These are phyloP conservation scores for Pseudogymnoascus sp. DNA, from an alignment of 2,329 filamentous ascomycete genomes.

Conservation along the genomic window DNA sequence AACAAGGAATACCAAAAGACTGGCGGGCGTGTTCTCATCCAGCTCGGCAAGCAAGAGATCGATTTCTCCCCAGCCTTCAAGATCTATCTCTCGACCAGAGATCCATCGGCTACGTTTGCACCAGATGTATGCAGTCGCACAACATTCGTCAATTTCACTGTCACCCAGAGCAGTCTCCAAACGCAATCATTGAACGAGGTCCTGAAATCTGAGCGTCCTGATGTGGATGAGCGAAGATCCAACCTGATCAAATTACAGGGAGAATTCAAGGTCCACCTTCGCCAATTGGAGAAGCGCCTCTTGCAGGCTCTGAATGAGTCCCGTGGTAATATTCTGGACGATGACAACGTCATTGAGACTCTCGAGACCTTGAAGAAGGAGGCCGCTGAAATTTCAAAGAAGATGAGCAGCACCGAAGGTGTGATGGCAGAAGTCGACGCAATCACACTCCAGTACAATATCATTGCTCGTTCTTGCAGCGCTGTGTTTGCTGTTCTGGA, in stretches of 20 bases:
- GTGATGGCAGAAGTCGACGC: constrained; percentile 97
- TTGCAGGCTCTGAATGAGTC: constrained; percentile 95
- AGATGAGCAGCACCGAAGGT: constrained; percentile 94
- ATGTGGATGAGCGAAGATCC: constrained; percentile 91
- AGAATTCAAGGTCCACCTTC: constrained; percentile 97
- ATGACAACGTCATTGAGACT: constrained; percentile 96
- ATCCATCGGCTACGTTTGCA: constrained; percentile 91
- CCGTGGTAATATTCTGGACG: constrained; percentile 93
- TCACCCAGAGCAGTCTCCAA: constrained; percentile 96
- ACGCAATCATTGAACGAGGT: constrained; percentile 97
- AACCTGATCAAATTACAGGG: constrained; percentile 98
- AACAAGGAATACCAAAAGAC: constrained; percentile 99
- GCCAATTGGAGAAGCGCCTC: constrained; percentile 88
- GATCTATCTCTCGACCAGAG: constrained; percentile 88
- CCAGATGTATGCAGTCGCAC: constrained; percentile 97
- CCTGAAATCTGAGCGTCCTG: constrained; percentile 91
- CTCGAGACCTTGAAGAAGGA: constrained; percentile 97
- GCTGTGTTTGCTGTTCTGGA: constrained; percentile 95
- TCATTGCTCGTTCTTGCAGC: constrained; percentile 91
- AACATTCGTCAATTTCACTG: constrained; percentile 98
- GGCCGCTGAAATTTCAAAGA: constrained; percentile 88
- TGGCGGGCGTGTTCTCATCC: constrained; percentile 93
- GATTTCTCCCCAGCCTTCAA: constrained; percentile 97
- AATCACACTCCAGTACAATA: constrained; percentile 89
- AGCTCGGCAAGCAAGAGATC: constrained; percentile 97